Evolutionary conservation across 2,329 filamentous ascomycete species (phyloP), one percentile per base, ranked within the genome.

Genomic region (Colletotrichum chlorophyti): DNA sequence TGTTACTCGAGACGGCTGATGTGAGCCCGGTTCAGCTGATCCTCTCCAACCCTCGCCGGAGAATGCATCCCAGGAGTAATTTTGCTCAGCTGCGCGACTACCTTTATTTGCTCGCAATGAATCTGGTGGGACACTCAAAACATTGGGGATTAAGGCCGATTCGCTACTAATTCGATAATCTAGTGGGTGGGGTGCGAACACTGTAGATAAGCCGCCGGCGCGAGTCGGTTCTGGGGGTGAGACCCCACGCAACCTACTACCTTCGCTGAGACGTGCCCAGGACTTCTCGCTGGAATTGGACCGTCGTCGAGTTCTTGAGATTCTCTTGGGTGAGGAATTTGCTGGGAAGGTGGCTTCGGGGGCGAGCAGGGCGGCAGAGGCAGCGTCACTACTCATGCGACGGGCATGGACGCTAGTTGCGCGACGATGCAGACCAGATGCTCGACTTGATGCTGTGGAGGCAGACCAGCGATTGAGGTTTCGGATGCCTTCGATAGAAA

Each of bases 381-480:
- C 37, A 40, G n/a, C n/a, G n/a, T 60, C 45, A 19, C 38, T 19
- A 14, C 57, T 60, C 27, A 57, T 12, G 9, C 52, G 57, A 29
- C 43, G 43, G 24, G 31, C 31, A 49, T 49, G 32, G 21, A 23
- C 50, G 4, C 24, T 24, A 14, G 23, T 14, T 21, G 27, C 21
- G 31, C 21, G 53, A 35, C 38, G 42, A 27, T 50, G 46, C 41
- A 38, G 45, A 11, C 21, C 38, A 35, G 48, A 64, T 41, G 26
- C 46, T 50, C 70, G 74, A 53, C 76, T 81, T 42, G 79, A 82
- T 4, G 71, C 65, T 41, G 79, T 81, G 14, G 79, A 82, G 24
- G 72, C 70, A 43, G 79, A 82, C 79, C 78, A 82, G 65, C 78
- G 75, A 65, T 82, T 77, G 55, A 79, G 71, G 62, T 76, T 79